Conservation (phyloP, 2,329 filamentous ascomycete genomes). For the Drechslerella dactyloides region DNA sequence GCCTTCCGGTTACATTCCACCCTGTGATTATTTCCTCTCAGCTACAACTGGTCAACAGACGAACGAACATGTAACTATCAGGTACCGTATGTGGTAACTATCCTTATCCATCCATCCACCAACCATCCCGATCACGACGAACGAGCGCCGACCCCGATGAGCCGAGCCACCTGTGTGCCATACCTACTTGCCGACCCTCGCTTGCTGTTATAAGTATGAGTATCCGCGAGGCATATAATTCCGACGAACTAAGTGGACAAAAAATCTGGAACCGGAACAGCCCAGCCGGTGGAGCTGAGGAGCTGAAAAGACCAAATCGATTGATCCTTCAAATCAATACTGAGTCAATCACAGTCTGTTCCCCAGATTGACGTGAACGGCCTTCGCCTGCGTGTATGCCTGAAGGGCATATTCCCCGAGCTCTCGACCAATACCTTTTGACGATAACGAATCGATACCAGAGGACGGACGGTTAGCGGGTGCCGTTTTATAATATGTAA, state of each 20-base stretch:
- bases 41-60: conserved; percentile 13
- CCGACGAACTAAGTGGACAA: conserved; percentile 25
- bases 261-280: conserved; percentile 34
- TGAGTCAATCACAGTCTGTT: conserved; percentile 23
- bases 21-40: conserved; percentile 10
- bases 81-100: too few species aligned
- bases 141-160: not conserved
- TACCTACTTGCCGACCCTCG: not conserved
- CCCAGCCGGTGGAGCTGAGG: not conserved
- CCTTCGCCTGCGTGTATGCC: conserved; percentile 60
- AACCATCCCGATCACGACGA: not conserved
- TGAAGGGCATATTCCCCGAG: conserved; percentile 56
- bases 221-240: conserved; percentile 35
- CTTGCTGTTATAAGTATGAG: not conserved
- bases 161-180: conserved; percentile 14
- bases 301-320: conserved; percentile 19
- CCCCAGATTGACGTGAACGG: conserved; percentile 58
- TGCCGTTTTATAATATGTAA: too few species aligned
- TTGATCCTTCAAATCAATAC: conserved; percentile 36
- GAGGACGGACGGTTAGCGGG: conserved; percentile 23
- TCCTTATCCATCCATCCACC: not conserved
- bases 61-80: too few species aligned
- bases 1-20: not conserved
- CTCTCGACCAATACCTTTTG: conserved; percentile 63
- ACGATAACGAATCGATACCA: conserved; percentile 1